Evolutionary conservation across 2,329 filamentous ascomycete species (phyloP).

Genomic region (Claviceps spartinae): DNA sequence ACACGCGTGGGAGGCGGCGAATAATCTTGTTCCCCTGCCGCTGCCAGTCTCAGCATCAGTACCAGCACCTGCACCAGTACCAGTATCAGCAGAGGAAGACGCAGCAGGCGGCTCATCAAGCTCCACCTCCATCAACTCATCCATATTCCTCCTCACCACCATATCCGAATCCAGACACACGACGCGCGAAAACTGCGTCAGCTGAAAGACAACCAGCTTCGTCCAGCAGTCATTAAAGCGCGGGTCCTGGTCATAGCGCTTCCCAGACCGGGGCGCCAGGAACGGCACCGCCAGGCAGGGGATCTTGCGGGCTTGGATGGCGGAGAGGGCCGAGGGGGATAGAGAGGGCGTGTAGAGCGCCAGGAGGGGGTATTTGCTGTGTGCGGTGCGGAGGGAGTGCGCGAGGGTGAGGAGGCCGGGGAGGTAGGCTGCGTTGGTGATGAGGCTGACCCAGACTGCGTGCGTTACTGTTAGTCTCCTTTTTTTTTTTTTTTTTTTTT

Average conservation of each 20-base stretch:
- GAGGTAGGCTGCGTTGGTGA: conserved; percentile 74
- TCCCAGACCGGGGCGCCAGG: conserved; percentile 52
- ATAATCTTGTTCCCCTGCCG: conserved; percentile 29
- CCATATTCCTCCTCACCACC: conserved; percentile 74
- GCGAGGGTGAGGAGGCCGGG: conserved; percentile 71
- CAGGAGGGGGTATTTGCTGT: conserved; percentile 62
- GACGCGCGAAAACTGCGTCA: conserved; percentile 64
- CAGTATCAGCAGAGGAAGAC: no score
- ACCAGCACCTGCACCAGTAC: no score
- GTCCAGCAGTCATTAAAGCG: conserved; percentile 87
- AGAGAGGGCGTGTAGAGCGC: conserved; percentile 73
- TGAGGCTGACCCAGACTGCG: conserved; percentile 80
- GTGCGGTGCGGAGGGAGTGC: conserved; percentile 53
- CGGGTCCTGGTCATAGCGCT: conserved; percentile 60
- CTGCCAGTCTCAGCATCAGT: neutral
- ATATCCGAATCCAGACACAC: conserved; percentile 84
- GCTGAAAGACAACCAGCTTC: conserved; percentile 67
- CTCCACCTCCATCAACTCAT: conserved; percentile 75
- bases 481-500: neutral
- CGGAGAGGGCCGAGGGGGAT: conserved; percentile 51
- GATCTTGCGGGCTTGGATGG: conserved; percentile 57
- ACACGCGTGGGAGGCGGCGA: conserved; percentile 74
- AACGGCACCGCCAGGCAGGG: conserved; percentile 56
- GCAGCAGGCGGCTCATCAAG: conserved; percentile 37
- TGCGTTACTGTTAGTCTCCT: neutral